These are phyloP conservation scores for Rossbeevera mucosa DNA, from an alignment of 768 basidiomycete genomes.

Conservation along the genomic window DNA sequence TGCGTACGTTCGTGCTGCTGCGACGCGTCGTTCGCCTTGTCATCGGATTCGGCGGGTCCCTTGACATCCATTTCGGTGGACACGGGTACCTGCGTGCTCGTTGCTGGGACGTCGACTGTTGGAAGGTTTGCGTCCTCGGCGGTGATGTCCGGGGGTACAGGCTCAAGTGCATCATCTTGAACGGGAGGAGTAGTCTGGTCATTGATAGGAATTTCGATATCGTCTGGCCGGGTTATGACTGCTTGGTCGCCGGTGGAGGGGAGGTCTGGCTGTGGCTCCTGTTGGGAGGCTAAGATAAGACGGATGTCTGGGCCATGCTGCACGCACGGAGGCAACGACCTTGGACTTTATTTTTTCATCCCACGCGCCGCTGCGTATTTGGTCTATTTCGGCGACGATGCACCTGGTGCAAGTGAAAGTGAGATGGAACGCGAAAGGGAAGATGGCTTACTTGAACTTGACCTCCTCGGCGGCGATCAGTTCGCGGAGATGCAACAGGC, in stretches of 20 bases:
- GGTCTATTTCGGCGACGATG: conserved; percentile 70
- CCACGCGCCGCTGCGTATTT: conserved; percentile 65
- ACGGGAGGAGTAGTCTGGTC: background rate
- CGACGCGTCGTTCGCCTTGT: background rate
- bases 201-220: conserved; percentile 5
- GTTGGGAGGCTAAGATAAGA: background rate
- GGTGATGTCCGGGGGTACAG: conserved; percentile 1
- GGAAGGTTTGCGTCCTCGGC: conserved; percentile 9
- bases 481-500: conserved; percentile 67
- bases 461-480: conserved; percentile 69
- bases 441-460: conserved; percentile 61
- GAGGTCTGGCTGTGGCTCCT: conserved; percentile 16
- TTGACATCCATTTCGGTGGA: conserved; percentile 10
- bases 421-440: background rate
- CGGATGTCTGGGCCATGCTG: background rate
- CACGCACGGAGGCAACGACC: conserved; percentile 21
- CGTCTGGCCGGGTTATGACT: background rate
- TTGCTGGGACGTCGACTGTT: conserved; percentile 5
- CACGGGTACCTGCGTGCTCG: background rate
- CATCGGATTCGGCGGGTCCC: conserved; percentile 10
- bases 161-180: conserved; percentile 8
- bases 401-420: conserved; percentile 35
- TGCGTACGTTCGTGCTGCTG: conserved; percentile 23
- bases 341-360: conserved; percentile 47
- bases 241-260: conserved; percentile 1